Evolutionary conservation across 2,329 filamentous ascomycete genomes (phyloP).

Genomic region (Colletotrichum tanaceti): DNA sequence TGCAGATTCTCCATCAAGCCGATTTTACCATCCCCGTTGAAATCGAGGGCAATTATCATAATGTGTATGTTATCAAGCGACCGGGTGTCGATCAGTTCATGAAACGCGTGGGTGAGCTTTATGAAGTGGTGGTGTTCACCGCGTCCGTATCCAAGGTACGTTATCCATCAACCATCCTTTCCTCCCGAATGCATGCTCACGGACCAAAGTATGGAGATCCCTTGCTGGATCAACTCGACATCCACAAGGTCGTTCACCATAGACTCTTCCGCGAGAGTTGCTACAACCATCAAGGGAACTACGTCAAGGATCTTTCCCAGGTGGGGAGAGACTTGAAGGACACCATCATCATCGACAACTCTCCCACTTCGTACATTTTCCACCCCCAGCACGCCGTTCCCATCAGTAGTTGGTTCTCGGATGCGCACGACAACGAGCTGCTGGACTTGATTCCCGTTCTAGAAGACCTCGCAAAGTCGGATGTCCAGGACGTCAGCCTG

Average conservation of each 20-base stretch:
- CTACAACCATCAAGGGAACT: slow-evolving; percentile 99
- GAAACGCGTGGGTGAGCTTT: slow-evolving; percentile 97
- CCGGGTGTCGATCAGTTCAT: slow-evolving; percentile 99
- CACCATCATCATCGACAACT: slow-evolving; percentile 99
- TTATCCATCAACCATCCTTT: neutral
- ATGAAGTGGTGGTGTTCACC: slow-evolving; percentile 98
- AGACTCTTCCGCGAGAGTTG: slow-evolving; percentile 97
- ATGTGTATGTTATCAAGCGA: slow-evolving; percentile 99
- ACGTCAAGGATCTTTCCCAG: slow-evolving; percentile 98
- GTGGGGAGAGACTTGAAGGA: slow-evolving; percentile 95
- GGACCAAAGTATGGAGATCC: slow-evolving; percentile 87
- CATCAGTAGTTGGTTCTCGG: slow-evolving; percentile 99
- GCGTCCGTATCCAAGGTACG: slow-evolving; percentile 95
- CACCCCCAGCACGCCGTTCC: slow-evolving; percentile 98
- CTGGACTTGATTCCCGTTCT: slow-evolving; percentile 97
- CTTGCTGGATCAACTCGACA: slow-evolving; percentile 94
- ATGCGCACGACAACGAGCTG: slow-evolving; percentile 98
- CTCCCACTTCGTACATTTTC: slow-evolving; percentile 99
- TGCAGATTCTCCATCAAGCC: slow-evolving; percentile 92
- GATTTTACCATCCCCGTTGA: slow-evolving; percentile 99
- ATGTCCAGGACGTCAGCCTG: slow-evolving; percentile 95
- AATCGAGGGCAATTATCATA: slow-evolving; percentile 98
- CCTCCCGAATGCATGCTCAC: slow-evolving; percentile 44
- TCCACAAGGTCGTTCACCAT: slow-evolving; percentile 96
- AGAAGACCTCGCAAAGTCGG: slow-evolving; percentile 89